Percentiles rank a stretch among this genome's conserved stretches.
Conservation (phyloP, 768 basidiomycete species). For the Boletus rubropictus region DNA sequence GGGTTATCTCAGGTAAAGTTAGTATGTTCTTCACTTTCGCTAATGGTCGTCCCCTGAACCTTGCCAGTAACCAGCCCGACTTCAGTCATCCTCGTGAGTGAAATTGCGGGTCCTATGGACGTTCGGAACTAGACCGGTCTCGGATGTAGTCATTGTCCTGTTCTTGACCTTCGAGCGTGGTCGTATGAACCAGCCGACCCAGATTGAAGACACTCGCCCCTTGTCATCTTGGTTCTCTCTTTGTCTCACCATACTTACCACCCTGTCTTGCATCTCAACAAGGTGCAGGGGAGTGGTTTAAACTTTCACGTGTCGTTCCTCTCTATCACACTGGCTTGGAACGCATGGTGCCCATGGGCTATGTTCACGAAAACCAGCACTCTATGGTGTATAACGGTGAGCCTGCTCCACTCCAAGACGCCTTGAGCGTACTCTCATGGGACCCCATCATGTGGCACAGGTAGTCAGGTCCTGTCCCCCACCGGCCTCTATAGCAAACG, state of each 20-base stretch:
- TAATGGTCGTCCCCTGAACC: slow-evolving; percentile 13
- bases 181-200: slow-evolving; percentile 12
- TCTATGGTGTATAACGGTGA: slow-evolving; percentile 14
- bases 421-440: slow-evolving; percentile 1
- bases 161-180: slow-evolving; percentile 17
- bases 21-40: slow-evolving; percentile 14
- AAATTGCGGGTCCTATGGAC: slow-evolving; percentile 8
- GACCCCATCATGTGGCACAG: slow-evolving; percentile 10
- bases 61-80: slow-evolving; percentile 3
- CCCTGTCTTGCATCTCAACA: slow-evolving; percentile 36
- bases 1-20: too few relatives aligned
- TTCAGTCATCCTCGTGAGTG: slow-evolving; percentile 11
- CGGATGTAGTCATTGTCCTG: slow-evolving; percentile 32
- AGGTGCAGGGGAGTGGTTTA: slow-evolving; percentile 16
- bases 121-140: slow-evolving; percentile 34
- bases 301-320: slow-evolving; percentile 1
- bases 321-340: slow-evolving; percentile 2
- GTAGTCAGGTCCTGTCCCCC: slow-evolving; percentile 2
- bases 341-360: slow-evolving; percentile 8
- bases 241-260: slow-evolving; percentile 26
- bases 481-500: slow-evolving; percentile 7
- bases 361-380: slow-evolving; percentile 13
- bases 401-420: background rate
- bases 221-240: slow-evolving; percentile 13
- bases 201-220: slow-evolving; percentile 7